phyloP scores from a whole-genome alignment of 2,329 filamentous ascomycete genomes.

The Periconia sp. region DNA sequence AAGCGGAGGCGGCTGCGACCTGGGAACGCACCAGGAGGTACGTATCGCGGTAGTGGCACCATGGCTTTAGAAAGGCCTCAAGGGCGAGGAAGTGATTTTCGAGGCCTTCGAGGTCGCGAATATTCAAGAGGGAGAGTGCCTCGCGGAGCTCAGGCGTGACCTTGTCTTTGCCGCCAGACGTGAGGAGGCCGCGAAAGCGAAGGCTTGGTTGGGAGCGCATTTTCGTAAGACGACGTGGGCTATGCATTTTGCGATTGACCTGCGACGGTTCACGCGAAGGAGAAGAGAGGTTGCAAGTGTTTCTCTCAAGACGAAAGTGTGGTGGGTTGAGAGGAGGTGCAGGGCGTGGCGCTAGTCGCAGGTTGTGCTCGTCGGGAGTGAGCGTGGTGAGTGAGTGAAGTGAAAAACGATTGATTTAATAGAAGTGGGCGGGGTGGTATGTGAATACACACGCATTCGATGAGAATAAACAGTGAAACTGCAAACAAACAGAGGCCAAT shows the following conservation, averaged over 20 bases:
- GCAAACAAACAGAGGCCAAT: no score
- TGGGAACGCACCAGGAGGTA: slow-evolving; percentile 21
- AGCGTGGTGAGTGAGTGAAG: no score
- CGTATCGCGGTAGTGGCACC: slow-evolving; percentile 32
- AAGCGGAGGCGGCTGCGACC: slow-evolving; percentile 4
- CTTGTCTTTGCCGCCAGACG: slow-evolving; percentile 3
- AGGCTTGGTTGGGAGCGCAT: background rate
- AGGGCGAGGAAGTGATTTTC: slow-evolving; percentile 31
- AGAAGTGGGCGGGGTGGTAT: no score
- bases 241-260: background rate
- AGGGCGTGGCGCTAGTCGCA: no score
- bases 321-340: no score
- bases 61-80: slow-evolving; percentile 34
- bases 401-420: no score
- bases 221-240: background rate
- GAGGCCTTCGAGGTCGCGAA: slow-evolving; percentile 22
- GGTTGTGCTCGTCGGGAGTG: no score
- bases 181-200: background rate
- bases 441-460: no score
- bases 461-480: no score
- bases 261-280: no score
- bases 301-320: no score
- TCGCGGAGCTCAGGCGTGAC: slow-evolving; percentile 12
- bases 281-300: no score
- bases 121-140: slow-evolving; percentile 26